Conservation (phyloP, 129 eudicot genomes). For the Flaveria bidentis region DNA sequence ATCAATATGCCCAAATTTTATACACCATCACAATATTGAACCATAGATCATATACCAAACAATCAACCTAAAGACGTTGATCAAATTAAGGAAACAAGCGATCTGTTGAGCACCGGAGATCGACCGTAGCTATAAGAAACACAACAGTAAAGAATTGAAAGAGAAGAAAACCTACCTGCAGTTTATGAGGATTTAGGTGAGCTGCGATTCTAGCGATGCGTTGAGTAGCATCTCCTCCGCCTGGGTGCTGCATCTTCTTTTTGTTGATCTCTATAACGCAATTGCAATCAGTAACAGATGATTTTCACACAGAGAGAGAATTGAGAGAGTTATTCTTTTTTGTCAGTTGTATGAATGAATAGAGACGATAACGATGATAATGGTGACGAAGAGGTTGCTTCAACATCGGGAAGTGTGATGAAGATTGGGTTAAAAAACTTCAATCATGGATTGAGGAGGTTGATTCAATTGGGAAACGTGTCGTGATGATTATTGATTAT, state of each 20-base stretch:
- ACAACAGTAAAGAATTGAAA: conserved; percentile 5
- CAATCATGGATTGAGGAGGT: background rate
- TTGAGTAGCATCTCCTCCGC: conserved; percentile 46
- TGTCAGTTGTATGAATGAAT: conserved; percentile 9
- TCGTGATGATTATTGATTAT: conserved; percentile 18
- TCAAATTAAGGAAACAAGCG: background rate
- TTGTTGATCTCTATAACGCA: conserved; percentile 8
- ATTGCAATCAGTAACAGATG: background rate
- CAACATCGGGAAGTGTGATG: conserved; percentile 33
- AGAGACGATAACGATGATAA: conserved; percentile 6
- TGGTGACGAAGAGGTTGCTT: conserved; percentile 24
- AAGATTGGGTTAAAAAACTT: conserved; percentile 11
- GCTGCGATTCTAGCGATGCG: conserved; percentile 83
- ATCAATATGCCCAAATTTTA: background rate
- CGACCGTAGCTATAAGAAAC: background rate
- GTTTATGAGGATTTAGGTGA: conserved; percentile 61
- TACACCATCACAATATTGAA: background rate
- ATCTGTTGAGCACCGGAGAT: background rate
- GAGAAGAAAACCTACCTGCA: conserved; percentile 61
- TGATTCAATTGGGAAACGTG: conserved; percentile 24
- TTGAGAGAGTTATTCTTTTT: background rate
- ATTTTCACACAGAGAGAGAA: background rate
- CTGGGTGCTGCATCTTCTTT: conserved; percentile 36
- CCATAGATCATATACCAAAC: background rate
- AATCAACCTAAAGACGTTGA: background rate